Conservation (phyloP, 192 early-diverging fungal species). For the Cetraspora pellucida region DNA sequence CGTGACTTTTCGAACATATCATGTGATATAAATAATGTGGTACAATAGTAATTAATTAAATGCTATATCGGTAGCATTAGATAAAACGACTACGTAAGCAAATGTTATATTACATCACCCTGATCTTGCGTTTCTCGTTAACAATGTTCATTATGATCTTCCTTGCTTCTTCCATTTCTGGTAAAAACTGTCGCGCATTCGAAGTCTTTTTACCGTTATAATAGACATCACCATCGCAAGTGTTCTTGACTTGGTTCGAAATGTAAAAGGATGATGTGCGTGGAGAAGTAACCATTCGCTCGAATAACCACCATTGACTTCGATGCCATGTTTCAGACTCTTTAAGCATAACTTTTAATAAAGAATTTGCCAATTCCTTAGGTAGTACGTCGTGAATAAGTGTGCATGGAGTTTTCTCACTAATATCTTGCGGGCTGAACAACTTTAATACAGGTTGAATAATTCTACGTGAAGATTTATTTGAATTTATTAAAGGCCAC, state of each 20-base stretch:
- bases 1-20: constrained; percentile 34
- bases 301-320: constrained; percentile 48
- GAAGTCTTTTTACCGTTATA: constrained; percentile 23
- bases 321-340: constrained; percentile 44
- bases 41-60: too few species aligned
- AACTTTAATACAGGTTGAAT: constrained; percentile 8
- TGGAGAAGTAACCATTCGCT: constrained; percentile 42
- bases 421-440: constrained; percentile 40
- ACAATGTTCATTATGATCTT: constrained; percentile 38
- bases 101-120: constrained; percentile 3
- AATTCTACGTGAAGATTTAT: background rate
- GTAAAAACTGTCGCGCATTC: constrained; percentile 34
- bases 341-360: constrained; percentile 38
- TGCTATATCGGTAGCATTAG: too few species aligned
- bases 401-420: constrained; percentile 39
- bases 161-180: constrained; percentile 46
- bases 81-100: too few species aligned
- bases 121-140: constrained; percentile 37
- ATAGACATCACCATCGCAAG: too few species aligned
- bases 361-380: constrained; percentile 38
- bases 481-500: background rate
- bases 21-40: too few species aligned
- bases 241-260: constrained; percentile 28
- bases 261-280: constrained; percentile 42
- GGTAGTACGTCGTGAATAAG: constrained; percentile 40